phyloP scores from a whole-genome alignment of 495 filamentous ascomycete genomes.

The Podospora pseudopauciseta region DNA sequence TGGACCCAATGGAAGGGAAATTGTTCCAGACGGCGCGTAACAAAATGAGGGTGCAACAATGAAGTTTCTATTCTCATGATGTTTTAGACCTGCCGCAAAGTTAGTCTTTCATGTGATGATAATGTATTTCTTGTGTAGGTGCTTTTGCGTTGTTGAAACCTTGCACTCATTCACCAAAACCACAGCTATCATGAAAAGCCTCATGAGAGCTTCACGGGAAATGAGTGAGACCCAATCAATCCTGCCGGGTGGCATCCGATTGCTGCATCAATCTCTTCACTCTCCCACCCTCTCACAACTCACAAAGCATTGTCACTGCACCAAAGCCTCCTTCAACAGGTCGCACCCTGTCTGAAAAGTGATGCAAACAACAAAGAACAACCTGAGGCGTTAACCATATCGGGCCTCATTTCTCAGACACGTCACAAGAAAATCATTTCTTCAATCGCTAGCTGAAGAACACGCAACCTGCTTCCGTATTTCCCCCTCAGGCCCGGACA shows the following conservation, averaged over 20 bases:
- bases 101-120: not conserved
- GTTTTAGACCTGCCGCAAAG: not conserved
- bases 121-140: no score
- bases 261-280: not conserved
- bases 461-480: not conserved
- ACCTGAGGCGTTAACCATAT: not conserved
- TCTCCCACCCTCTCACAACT: not conserved
- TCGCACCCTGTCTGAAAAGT: no score
- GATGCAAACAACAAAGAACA: not conserved
- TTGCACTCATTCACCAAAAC: not conserved
- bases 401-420: not conserved
- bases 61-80: not conserved
- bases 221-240: not conserved
- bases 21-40: not conserved
- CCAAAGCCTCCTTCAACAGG: not conserved
- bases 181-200: no score
- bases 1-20: not conserved
- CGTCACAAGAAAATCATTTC: not conserved
- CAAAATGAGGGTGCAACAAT: not conserved
- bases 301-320: not conserved
- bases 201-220: not conserved
- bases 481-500: no score
- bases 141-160: not conserved
- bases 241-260: not conserved
- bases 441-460: not conserved